These are phyloP conservation scores for Umbilicaria muhlenbergii DNA, from an alignment of 495 filamentous ascomycete genomes.

Conservation along the genomic window DNA sequence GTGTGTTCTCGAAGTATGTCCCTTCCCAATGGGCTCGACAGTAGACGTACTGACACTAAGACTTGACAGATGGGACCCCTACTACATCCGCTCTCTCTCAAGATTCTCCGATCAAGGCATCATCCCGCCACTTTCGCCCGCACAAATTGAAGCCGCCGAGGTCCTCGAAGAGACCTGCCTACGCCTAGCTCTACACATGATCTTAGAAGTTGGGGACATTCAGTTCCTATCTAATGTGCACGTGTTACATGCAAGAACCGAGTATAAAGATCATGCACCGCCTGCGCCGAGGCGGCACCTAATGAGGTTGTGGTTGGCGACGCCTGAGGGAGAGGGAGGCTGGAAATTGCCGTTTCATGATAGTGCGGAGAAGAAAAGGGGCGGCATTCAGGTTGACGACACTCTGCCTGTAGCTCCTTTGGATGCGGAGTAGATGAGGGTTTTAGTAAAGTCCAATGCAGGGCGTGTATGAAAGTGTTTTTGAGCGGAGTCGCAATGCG, in stretches of 20 bases:
- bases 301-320: slow-evolving; percentile 74
- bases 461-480: no score
- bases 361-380: slow-evolving; percentile 66
- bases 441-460: no score
- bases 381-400: slow-evolving; percentile 77
- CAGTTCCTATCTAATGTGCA: slow-evolving; percentile 60
- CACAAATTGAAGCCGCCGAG: slow-evolving; percentile 45
- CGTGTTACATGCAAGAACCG: slow-evolving; percentile 53
- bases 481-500: no score
- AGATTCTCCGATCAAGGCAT: slow-evolving; percentile 51
- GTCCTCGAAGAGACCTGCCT: slow-evolving; percentile 55
- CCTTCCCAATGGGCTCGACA: not conserved
- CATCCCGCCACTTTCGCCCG: slow-evolving; percentile 48
- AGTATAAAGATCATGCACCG: slow-evolving; percentile 48
- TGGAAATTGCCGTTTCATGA: slow-evolving; percentile 77
- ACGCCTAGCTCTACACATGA: slow-evolving; percentile 53
- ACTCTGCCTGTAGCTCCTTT: slow-evolving; percentile 38
- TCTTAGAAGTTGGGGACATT: slow-evolving; percentile 65
- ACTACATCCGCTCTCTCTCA: slow-evolving; percentile 52
- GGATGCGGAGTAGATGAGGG: slow-evolving; percentile 5
- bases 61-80: slow-evolving; percentile 54
- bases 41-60: not conserved
- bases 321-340: slow-evolving; percentile 67
- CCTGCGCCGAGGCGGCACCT: slow-evolving; percentile 52
- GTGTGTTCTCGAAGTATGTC: slow-evolving; percentile 38